A percentile compares a stretch with the other conserved stretches of the same genome.
phyloP scores from a whole-genome alignment of 2,329 filamentous ascomycete species.

The Diaporthe nobilis region DNA sequence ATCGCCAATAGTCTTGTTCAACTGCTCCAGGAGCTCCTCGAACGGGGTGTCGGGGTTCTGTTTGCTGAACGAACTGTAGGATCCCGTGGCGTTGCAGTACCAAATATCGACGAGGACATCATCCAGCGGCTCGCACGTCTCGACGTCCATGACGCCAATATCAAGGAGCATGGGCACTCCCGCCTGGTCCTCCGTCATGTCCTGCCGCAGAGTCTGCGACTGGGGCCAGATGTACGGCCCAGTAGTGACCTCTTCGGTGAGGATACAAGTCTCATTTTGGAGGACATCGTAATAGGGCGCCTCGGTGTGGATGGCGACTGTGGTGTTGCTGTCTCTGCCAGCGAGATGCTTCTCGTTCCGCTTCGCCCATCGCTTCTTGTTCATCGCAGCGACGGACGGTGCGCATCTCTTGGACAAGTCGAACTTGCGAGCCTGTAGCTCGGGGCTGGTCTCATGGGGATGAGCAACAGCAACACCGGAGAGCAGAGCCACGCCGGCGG shows the following conservation, averaged over 20 bases:
- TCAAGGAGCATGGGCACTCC: conserved; percentile 53
- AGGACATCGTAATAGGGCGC: conserved; percentile 43
- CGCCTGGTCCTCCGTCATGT: conserved; percentile 51
- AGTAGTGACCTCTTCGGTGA: conserved; percentile 41
- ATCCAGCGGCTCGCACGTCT: conserved; percentile 50
- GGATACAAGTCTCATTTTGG: conserved; percentile 44
- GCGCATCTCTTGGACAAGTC: conserved; percentile 46
- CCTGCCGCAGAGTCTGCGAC: conserved; percentile 50
- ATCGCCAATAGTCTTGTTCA: conserved; percentile 48
- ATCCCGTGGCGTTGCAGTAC: conserved; percentile 52
- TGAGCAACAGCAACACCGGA: conserved; percentile 40
- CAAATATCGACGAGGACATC: conserved; percentile 52
- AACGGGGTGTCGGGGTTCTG: conserved; percentile 50
- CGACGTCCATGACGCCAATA: conserved; percentile 51
- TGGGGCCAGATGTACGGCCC: conserved; percentile 45
- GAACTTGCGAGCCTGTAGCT: conserved; percentile 43
- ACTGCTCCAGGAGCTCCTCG: conserved; percentile 47
- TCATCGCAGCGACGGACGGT: conserved; percentile 44
- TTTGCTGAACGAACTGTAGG: conserved; percentile 49
- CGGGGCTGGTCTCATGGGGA: conserved; percentile 39
- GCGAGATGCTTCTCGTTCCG: conserved; percentile 41
- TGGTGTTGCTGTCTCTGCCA: conserved; percentile 42
- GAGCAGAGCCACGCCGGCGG: conserved; percentile 34
- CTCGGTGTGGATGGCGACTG: conserved; percentile 44
- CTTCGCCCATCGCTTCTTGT: conserved; percentile 43